A percentile compares a stretch with the other conserved stretches of the same genome.
phyloP scores from a whole-genome alignment of 805 yeast genomes.

The Jamesozyma jinghongensis region DNA sequence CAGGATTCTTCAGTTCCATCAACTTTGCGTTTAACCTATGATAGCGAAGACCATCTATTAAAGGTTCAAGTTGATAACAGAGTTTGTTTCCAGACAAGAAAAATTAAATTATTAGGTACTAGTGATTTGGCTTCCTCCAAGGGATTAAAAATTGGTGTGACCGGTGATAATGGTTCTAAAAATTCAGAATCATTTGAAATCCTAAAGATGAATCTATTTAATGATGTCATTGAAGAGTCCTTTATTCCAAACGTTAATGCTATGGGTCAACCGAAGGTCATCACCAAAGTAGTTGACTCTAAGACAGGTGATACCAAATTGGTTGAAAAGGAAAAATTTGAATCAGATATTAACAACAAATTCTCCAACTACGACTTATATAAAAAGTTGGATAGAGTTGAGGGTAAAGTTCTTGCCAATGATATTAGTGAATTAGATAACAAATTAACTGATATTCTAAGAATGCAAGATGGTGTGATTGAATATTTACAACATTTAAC shows the following conservation, averaged over 20 bases:
- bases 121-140: slow-evolving; percentile 4
- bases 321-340: slow-evolving; percentile 20
- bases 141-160: slow-evolving; percentile 42
- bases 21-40: slow-evolving; percentile 56
- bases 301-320: slow-evolving; percentile 28
- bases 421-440: slow-evolving; percentile 23
- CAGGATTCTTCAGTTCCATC: slow-evolving; percentile 65
- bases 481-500: slow-evolving; percentile 17
- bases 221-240: slow-evolving; percentile 44
- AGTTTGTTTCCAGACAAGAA: slow-evolving; percentile 57
- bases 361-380: slow-evolving; percentile 20
- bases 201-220: slow-evolving; percentile 47
- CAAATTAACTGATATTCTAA: slow-evolving; percentile 17
- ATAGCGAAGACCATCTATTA: slow-evolving; percentile 35
- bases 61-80: slow-evolving; percentile 67
- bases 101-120: slow-evolving; percentile 33
- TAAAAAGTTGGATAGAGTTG: slow-evolving; percentile 26
- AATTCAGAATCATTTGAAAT: slow-evolving; percentile 56
- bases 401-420: slow-evolving; percentile 30
- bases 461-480: slow-evolving; percentile 18
- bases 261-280: slow-evolving; percentile 38
- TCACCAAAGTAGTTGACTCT: slow-evolving; percentile 33
- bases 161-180: slow-evolving; percentile 38
- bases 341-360: slow-evolving; percentile 13
- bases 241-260: slow-evolving; percentile 46